These are phyloP conservation scores for Aphanomyces invadans DNA, from an alignment of 352 stramenopile species.

Conservation along the genomic window DNA sequence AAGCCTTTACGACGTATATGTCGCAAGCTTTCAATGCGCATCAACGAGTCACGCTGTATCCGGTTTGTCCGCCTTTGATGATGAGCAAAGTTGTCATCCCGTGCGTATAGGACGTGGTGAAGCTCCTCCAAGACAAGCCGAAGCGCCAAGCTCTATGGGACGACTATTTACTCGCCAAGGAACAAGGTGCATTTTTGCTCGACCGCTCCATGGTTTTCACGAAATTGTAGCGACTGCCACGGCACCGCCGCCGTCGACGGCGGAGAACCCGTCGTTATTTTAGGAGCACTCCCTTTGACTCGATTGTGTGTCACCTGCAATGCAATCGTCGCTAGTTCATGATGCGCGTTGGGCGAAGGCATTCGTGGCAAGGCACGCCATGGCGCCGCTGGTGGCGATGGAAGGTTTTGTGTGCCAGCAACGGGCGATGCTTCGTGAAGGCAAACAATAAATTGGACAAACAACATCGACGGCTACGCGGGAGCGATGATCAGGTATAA, in stretches of 20 bases:
- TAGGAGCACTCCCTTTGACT: too few relatives aligned
- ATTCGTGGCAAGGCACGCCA: too few relatives aligned
- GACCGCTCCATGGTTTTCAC: too few relatives aligned
- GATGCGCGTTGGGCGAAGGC: too few relatives aligned
- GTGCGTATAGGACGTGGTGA: constrained; percentile 46
- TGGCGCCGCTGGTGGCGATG: too few relatives aligned
- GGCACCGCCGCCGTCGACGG: background rate
- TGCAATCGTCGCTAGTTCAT: too few relatives aligned
- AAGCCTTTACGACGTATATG: constrained; percentile 61
- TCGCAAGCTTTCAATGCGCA: constrained; percentile 60
- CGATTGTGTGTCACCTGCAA: too few relatives aligned
- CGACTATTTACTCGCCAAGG: constrained; percentile 15
- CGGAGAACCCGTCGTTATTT: constrained; percentile 3
- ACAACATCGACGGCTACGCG: background rate
- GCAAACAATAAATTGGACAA: background rate
- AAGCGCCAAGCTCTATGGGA: constrained; percentile 80
- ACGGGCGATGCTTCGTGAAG: too few relatives aligned
- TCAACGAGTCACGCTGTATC: constrained; percentile 62
- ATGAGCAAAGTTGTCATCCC: background rate
- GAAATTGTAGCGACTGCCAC: background rate
- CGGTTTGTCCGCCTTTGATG: constrained; percentile 24
- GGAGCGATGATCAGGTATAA: background rate
- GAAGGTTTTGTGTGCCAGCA: too few relatives aligned
- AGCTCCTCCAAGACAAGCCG: constrained; percentile 69
- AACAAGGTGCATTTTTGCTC: constrained; percentile 23